phyloP scores from a whole-genome alignment of 2,329 filamentous ascomycete species.

The Cadophora sp. region DNA sequence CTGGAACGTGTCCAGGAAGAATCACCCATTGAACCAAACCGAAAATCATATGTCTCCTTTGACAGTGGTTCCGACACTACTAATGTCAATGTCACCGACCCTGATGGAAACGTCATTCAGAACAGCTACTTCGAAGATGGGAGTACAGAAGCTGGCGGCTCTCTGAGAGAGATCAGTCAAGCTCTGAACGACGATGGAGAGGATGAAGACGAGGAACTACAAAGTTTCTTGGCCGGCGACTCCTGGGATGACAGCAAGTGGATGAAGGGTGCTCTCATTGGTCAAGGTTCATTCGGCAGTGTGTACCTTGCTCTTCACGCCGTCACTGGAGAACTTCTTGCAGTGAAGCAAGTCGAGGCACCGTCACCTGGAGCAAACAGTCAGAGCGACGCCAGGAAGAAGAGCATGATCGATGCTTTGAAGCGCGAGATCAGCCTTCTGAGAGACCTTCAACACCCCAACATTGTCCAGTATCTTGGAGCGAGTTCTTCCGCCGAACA shows the following conservation, averaged over 20 bases:
- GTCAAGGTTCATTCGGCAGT: constrained; percentile 94
- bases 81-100: constrained; percentile 76
- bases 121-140: constrained; percentile 88
- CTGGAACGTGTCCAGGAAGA: constrained; percentile 93
- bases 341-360: constrained; percentile 96
- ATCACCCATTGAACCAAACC: constrained; percentile 80
- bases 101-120: constrained; percentile 72
- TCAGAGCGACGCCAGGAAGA: constrained; percentile 88
- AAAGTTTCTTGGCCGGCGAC: constrained; percentile 88
- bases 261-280: constrained; percentile 99
- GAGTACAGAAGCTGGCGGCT: constrained; percentile 74
- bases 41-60: constrained; percentile 92
- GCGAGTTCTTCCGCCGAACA: constrained; percentile 90
- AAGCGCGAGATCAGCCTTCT: constrained; percentile 96
- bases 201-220: constrained; percentile 86
- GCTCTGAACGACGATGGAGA: constrained; percentile 90
- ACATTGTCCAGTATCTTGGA: constrained; percentile 97
- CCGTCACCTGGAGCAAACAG: constrained; percentile 79
- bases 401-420: constrained; percentile 96
- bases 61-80: constrained; percentile 76
- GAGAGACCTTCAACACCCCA: constrained; percentile 91
- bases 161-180: constrained; percentile 83
- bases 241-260: constrained; percentile 98
- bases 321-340: constrained; percentile 95
- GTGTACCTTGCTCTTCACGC: constrained; percentile 96